phyloP scores from a whole-genome alignment of 2,329 filamentous ascomycete species.

The Colletotrichum nymphaeae region DNA sequence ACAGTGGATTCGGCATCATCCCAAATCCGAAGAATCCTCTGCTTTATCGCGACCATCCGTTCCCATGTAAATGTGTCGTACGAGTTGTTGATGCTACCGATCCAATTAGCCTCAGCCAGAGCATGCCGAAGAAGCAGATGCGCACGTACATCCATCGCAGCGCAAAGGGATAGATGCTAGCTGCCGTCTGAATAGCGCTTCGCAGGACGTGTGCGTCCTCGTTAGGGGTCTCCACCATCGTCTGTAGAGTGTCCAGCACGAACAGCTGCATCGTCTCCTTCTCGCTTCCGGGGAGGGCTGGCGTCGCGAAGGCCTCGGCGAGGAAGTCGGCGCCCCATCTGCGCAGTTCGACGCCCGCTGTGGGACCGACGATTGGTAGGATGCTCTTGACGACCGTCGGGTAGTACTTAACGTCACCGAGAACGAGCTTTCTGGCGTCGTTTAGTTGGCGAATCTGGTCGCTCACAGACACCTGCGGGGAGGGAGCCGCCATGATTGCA shows the following conservation, averaged over 20 bases:
- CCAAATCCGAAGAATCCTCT: constrained; percentile 89
- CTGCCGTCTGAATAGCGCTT: constrained; percentile 86
- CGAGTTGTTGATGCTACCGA: constrained; percentile 82
- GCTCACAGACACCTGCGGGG: constrained; percentile 66
- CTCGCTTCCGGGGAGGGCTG: constrained; percentile 79
- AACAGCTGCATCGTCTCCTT: constrained; percentile 84
- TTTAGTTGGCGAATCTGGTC: constrained; percentile 90
- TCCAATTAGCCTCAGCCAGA: constrained; percentile 42
- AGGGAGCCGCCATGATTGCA: constrained; percentile 61
- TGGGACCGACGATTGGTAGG: constrained; percentile 86
- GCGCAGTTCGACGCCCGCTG: constrained; percentile 81
- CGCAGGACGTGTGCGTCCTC: constrained; percentile 86
- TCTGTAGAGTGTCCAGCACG: constrained; percentile 81
- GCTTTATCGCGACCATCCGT: constrained; percentile 88
- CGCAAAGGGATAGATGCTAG: constrained; percentile 92
- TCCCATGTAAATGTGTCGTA: constrained; percentile 88
- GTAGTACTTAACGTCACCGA: constrained; percentile 89
- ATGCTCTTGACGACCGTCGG: constrained; percentile 92
- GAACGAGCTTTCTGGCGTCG: constrained; percentile 88
- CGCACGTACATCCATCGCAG: constrained; percentile 92
- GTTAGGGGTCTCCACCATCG: constrained; percentile 75
- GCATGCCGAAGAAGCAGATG: not conserved
- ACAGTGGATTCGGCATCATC: constrained; percentile 81
- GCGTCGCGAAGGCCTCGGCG: constrained; percentile 94
- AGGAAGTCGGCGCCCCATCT: constrained; percentile 98